Conservation (phyloP, 73 alveolate genomes). For the Symbiodinium natans region DNA sequence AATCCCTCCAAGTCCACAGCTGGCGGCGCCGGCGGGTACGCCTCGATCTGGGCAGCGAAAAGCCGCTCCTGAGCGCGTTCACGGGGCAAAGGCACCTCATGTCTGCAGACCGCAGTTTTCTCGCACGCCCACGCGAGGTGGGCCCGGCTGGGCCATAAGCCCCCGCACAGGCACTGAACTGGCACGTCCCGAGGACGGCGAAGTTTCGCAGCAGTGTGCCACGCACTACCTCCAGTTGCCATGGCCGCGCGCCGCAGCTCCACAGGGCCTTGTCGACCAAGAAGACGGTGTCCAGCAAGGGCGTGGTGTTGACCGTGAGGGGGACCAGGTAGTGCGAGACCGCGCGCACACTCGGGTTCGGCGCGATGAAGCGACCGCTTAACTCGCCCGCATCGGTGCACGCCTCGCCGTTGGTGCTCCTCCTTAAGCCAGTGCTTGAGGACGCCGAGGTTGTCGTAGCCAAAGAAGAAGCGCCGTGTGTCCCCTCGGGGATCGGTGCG, state of each 20-base stretch:
- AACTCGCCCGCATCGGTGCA: not conserved
- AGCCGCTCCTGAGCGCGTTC: not conserved
- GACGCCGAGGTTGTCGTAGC: not conserved
- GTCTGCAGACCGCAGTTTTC: not conserved
- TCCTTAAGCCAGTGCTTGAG: not conserved
- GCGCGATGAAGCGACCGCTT: not conserved
- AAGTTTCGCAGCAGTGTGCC: too few relatives aligned
- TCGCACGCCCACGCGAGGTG: not conserved
- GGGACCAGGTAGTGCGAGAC: too few relatives aligned
- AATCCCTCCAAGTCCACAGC: not conserved
- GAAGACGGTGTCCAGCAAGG: too few relatives aligned
- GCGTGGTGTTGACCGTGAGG: too few relatives aligned
- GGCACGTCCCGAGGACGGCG: not conserved
- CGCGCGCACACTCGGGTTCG: too few relatives aligned
- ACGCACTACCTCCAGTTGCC: too few relatives aligned
- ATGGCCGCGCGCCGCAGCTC: too few relatives aligned
- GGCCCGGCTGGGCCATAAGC: not conserved
- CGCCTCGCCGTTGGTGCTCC: not conserved
- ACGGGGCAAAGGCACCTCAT: too few relatives aligned
- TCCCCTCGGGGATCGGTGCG: not conserved
- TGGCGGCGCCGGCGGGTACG: not conserved
- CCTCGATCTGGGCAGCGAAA: not conserved
- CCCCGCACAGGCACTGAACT: not conserved
- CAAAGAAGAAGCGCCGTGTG: not conserved
- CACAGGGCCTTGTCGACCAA: too few relatives aligned